Conservation (phyloP, 495 filamentous ascomycete genomes). For the Aspergillus bridgeri region DNA sequence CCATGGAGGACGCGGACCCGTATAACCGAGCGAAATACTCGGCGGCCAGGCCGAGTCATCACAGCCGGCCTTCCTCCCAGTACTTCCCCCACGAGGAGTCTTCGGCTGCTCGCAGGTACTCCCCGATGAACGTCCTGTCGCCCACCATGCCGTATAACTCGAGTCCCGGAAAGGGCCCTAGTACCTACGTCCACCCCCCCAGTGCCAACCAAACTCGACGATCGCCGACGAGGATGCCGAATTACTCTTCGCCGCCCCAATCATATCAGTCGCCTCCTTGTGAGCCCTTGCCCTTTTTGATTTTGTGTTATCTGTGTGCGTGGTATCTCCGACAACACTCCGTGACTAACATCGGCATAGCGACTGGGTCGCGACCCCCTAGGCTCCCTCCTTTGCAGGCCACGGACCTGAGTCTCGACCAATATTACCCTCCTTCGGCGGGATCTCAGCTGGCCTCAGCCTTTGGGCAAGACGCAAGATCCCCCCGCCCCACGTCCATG, state of each 20-base stretch:
- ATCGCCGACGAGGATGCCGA: slow-evolving; percentile 55
- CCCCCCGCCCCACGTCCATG: slow-evolving; percentile 55
- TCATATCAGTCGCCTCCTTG: slow-evolving; percentile 61
- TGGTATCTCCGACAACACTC: slow-evolving; percentile 7
- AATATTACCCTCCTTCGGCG: slow-evolving; percentile 67
- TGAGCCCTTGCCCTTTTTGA: slow-evolving; percentile 29
- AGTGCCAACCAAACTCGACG: slow-evolving; percentile 44
- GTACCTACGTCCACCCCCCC: slow-evolving; percentile 43
- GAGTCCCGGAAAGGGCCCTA: slow-evolving; percentile 55
- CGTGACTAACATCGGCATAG: slow-evolving; percentile 12
- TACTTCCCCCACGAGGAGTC: slow-evolving; percentile 72
- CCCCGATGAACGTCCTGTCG: slow-evolving; percentile 83
- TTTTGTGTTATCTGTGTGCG: not conserved
- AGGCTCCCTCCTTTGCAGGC: slow-evolving; percentile 69
- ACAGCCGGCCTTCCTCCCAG: slow-evolving; percentile 60
- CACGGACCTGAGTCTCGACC: slow-evolving; percentile 56
- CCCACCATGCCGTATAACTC: slow-evolving; percentile 56
- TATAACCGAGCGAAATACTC: slow-evolving; percentile 79
- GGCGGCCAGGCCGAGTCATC: slow-evolving; percentile 59
- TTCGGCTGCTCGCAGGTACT: slow-evolving; percentile 84
- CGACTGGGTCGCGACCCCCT: slow-evolving; percentile 38
- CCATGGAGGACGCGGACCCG: slow-evolving; percentile 89
- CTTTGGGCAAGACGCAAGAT: slow-evolving; percentile 71
- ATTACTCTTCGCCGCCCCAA: slow-evolving; percentile 60
- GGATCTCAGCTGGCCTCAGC: slow-evolving; percentile 65